phyloP scores from a whole-genome alignment of 176 grass and related monocot species.

The Dactylis glomerata region DNA sequence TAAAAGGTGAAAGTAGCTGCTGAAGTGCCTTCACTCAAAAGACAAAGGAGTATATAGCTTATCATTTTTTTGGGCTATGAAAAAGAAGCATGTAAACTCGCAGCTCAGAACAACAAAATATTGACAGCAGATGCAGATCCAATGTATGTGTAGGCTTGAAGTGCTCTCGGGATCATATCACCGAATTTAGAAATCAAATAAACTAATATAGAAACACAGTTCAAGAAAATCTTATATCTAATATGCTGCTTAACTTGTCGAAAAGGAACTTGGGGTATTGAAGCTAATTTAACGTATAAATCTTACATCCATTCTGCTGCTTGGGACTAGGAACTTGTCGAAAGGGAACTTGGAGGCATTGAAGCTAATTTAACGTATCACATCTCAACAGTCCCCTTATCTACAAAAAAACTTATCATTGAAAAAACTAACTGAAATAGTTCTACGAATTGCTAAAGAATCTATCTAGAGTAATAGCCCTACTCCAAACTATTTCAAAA shows the following conservation, averaged over 20 bases:
- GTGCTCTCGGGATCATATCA: not conserved
- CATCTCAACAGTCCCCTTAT: not conserved
- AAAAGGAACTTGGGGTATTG: too few relatives aligned
- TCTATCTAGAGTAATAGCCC: not conserved
- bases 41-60: not conserved
- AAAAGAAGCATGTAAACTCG: not conserved
- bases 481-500: not conserved
- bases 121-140: not conserved
- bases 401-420: not conserved
- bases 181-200: not conserved
- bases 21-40: not conserved
- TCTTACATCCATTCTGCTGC: too few relatives aligned
- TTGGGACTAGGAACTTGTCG: too few relatives aligned
- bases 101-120: not conserved
- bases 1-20: not conserved
- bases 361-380: not conserved
- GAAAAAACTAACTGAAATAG: not conserved
- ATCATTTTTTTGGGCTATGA: not conserved
- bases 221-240: not conserved
- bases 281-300: too few relatives aligned
- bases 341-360: too few relatives aligned
- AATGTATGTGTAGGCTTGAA: not conserved
- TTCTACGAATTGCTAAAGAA: not conserved
- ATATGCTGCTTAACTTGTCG: too few relatives aligned
- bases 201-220: not conserved